Base-by-base conservation (phyloP, 805 yeast genomes). In the Tetrapisispora taiwanensis region DNA sequence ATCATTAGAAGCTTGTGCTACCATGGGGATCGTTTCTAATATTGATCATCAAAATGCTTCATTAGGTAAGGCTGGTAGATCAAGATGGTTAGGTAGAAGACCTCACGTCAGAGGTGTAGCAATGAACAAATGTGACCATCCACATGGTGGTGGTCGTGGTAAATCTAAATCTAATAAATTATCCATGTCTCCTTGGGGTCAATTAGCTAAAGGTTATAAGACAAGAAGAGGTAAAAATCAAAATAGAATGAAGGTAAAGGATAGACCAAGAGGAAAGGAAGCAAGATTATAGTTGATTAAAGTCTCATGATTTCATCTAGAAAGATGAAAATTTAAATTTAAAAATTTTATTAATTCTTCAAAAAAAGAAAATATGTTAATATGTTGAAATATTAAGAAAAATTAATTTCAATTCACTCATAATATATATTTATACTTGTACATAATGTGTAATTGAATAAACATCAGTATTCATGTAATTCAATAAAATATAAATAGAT, bases 91-190 rank as follows among this genome's bases (percentile, higher is more conserved):
- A 61, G 98, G 97, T 51, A 81, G 83, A 58, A 80, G 97, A 67
- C 98, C 98, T 31, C 78, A 81, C 42, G 97, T 89, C 33, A 83
- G 98, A 72, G 98, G 98, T 76, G 85, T 87, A 55, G 97, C 98
- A 41, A 87, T 86, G 95, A 92, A 92, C 69, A 92, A 92, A 51
- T 78, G 81, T 62, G 97, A 92, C 67, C 98, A 92, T 72, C 98
- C 98, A 52, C 89, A 87, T 60, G 98, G 98, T 74, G 98, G 98
- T 81, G 98, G 98, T 70, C 81, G 98, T 75, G 98, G 98, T 78
- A 92, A 92, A 68, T 84, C 95, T 48, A 92, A 92, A 79, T 86
- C 95, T 51, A 89, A 90, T 69, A 90, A 87, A 71, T 75, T 84
- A 47, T 85, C 97, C 17, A 86, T 84, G 72, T 84, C 95, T 45